Conservation (phyloP, 108 stramenopile species). For the Epipyxis sp. region DNA sequence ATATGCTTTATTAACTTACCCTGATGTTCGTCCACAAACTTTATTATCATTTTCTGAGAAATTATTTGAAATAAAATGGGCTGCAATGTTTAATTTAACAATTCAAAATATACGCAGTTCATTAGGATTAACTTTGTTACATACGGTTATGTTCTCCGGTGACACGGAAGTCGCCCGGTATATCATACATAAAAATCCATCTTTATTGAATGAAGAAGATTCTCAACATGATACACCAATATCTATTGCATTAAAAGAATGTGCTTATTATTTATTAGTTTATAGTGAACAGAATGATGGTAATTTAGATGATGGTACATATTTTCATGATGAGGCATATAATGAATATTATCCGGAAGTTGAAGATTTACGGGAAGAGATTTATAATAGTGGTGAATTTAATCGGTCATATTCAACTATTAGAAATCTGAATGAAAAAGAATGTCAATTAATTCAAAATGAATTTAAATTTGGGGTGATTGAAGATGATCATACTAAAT, state of each 20-base stretch:
- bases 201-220: not conserved
- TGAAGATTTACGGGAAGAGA: not conserved
- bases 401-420: too few species aligned
- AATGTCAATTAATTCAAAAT: too few species aligned
- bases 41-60: not conserved
- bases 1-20: constrained; percentile 18
- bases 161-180: constrained; percentile 7
- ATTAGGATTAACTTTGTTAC: constrained; percentile 22
- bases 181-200: constrained; percentile 2
- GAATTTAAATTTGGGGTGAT: too few species aligned
- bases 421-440: too few species aligned
- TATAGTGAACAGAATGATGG: constrained; percentile 20
- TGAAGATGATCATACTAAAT: too few species aligned
- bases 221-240: constrained; percentile 22
- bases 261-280: constrained; percentile 24
- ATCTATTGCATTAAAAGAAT: constrained; percentile 27
- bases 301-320: constrained; percentile 24
- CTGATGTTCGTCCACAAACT: constrained; percentile 23
- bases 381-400: constrained; percentile 14
- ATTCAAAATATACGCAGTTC: constrained; percentile 14
- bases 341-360: constrained; percentile 20
- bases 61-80: constrained; percentile 21
- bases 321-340: constrained; percentile 11
- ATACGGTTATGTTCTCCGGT: constrained; percentile 22
- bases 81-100: constrained; percentile 25